Base-by-base conservation (phyloP, 2,329 filamentous ascomycete species). In the Elsinoe arachidis region DNA sequence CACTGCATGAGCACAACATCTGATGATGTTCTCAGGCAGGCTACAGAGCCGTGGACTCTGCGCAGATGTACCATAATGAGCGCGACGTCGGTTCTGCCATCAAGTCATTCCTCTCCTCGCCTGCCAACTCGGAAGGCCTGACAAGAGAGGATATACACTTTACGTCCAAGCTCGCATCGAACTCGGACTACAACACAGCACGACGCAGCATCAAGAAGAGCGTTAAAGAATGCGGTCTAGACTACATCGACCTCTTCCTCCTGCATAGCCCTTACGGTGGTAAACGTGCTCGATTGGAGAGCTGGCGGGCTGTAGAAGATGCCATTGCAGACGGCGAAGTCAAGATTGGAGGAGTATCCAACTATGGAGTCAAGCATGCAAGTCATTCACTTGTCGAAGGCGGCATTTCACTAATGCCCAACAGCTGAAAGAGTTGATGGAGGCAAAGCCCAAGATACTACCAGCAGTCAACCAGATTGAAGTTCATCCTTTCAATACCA, bases 381-480 rank as follows among this genome's bases (percentile, higher is more conserved):
- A 72, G 82, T 75, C 2, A 23, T 51, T 19, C 34, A 38, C 30
- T 21, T 30, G 26, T 38, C 17, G 17, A 44, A 26, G 46, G 17
- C 12, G 12, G 19, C 15, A 33, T 34, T 44, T n/a, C 33, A 26
- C 58, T 59, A 26, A 55, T 14, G 44, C 15, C 23, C 15, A 21
- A 17, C 61, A 86, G 80, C 78, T 90, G 53, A 79, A 87, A 61
- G 86, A 90, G 67, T 73, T 90, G 51, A 78, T 89, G 65, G 76
- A 77, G 1, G 79, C 78, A 0, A 80, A 80, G 10, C 84, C 86
- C 0, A 76, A 77, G 0, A 78, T 87, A 46, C 69, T 74, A 9
- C 88, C 88, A 0, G 80, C 83, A 1, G 81, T 92, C 53, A 92
- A 92, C 65, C 88, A 93, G 72, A 85, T 91, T 64, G 86, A 92